These are phyloP conservation scores for Teratosphaeria nubilosa DNA, from an alignment of 2,329 filamentous ascomycete species.

Conservation along the genomic window DNA sequence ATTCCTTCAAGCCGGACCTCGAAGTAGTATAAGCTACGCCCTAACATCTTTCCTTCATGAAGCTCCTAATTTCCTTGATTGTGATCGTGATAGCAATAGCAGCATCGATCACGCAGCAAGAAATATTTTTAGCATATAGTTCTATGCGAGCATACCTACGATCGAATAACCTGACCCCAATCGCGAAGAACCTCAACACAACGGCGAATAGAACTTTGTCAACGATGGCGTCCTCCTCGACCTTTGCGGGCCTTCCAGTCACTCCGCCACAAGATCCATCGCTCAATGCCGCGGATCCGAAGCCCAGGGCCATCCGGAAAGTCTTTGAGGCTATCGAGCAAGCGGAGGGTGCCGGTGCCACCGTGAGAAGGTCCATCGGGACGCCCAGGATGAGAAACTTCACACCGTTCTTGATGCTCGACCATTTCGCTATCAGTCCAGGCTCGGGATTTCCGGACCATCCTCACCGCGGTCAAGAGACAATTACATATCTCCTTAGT, in stretches of 20 bases:
- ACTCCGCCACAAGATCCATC: constrained; percentile 34
- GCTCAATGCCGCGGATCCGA: constrained; percentile 48
- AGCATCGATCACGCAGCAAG: constrained; percentile 20
- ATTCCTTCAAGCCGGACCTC: constrained; percentile 6
- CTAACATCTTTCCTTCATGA: constrained; percentile 14
- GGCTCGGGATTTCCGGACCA: constrained; percentile 85
- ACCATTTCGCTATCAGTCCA: constrained; percentile 69
- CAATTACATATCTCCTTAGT: constrained; percentile 79
- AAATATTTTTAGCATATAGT: constrained; percentile 18
- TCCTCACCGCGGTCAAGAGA: constrained; percentile 71
- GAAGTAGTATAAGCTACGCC: too few species aligned
- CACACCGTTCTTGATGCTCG: constrained; percentile 90
- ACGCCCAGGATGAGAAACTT: constrained; percentile 75
- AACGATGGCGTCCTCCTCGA: constrained; percentile 19
- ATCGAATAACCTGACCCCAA: constrained; percentile 16
- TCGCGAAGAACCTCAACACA: constrained; percentile 15
- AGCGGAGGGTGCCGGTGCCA: constrained; percentile 76
- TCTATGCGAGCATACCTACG: constrained; percentile 30
- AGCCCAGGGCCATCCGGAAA: constrained; percentile 67
- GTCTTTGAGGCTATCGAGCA: constrained; percentile 78
- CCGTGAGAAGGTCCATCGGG: constrained; percentile 78
- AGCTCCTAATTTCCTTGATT: constrained; percentile 27
- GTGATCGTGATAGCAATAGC: constrained; percentile 32
- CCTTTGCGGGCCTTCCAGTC: constrained; percentile 40
- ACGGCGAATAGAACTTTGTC: constrained; percentile 23